Percentiles rank a stretch among this genome's conserved stretches.
These are phyloP conservation scores for Staphylotrichum longicolle DNA, from an alignment of 495 filamentous ascomycete genomes.

Conservation along the genomic window DNA sequence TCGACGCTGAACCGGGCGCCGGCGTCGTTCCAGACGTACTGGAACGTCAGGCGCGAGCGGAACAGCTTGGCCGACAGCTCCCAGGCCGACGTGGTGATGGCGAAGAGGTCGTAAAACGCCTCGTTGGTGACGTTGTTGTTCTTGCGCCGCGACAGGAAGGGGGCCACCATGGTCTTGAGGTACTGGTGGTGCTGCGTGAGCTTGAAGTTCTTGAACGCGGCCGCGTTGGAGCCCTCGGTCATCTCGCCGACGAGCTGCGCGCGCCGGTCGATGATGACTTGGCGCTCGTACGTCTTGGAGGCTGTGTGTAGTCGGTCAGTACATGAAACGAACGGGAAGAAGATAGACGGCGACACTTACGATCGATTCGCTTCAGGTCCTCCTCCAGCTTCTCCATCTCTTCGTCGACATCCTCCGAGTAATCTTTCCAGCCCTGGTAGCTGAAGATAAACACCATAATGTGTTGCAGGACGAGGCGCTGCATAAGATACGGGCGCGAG, in stretches of 20 bases:
- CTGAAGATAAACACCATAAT: slow-evolving; percentile 30
- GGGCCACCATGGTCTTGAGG: slow-evolving; percentile 27
- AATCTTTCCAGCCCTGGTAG: slow-evolving; percentile 29
- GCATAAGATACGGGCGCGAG: slow-evolving; percentile 30
- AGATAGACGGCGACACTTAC: not conserved
- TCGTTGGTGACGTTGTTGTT: slow-evolving; percentile 11
- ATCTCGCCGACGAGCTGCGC: slow-evolving; percentile 24
- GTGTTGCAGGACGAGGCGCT: slow-evolving; percentile 35
- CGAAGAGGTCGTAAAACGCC: slow-evolving; percentile 33
- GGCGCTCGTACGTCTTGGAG: slow-evolving; percentile 28
- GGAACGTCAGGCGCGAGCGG: slow-evolving; percentile 31
- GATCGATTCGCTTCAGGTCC: slow-evolving; percentile 19
- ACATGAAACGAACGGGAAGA: not conserved
- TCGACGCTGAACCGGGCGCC: slow-evolving; percentile 30
- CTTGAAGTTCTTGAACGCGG: slow-evolving; percentile 24
- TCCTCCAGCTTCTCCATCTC: slow-evolving; percentile 24
- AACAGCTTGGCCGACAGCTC: slow-evolving; percentile 33
- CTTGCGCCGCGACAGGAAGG: slow-evolving; percentile 17
- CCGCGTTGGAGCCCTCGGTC: not conserved
- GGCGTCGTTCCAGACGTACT: slow-evolving; percentile 34
- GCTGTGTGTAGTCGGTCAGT: slow-evolving; percentile 13
- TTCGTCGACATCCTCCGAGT: slow-evolving; percentile 17
- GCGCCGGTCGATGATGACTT: slow-evolving; percentile 30
- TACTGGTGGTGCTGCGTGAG: slow-evolving; percentile 27
- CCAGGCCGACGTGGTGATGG: slow-evolving; percentile 29